Base-by-base conservation (phyloP, 441 rosid genomes). In the Brassica hybrid region DNA sequence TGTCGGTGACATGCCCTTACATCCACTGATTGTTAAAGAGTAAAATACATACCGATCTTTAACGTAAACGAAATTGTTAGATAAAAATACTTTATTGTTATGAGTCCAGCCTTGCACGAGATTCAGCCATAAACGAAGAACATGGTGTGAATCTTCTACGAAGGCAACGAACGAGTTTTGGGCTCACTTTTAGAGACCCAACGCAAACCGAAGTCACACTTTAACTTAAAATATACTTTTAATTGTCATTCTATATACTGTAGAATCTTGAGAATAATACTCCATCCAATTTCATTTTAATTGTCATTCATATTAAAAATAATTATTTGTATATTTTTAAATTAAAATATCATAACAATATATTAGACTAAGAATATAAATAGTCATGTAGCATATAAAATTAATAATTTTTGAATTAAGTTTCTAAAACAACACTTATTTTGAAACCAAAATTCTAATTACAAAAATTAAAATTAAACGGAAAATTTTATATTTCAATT, bases 151-250 rank as follows among this genome's bases (percentile, higher is more conserved):
- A 65, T 71, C 76, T 63, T 71, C 75, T 41, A 71, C 67, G 61
- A 71, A 71, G 76, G 80, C 67, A 77, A 77, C 66, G 76, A 70
- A 71, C 76, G 52, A 76, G 80, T 71, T 70, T 69, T 57, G 3
- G 52, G n/a, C 63, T 65, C 52, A 41, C 14, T 13, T 56, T 30
- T 18, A 19, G 72, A 41, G 64, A 77, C 67, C 67, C 67, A 71
- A 58, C 45, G 61, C 38, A 57, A 57, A 65, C 10, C 67, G 27
- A 71, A 71, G 61, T 77, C 67, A 71, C 23, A 0, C 2, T 41
- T 56, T 27, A 2, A 59, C n/a, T 18, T 57, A 18, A 69, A 57
- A 17, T 52, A 54, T 69, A 52, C 5, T 70, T 21, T 21, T 2
- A 21, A 21, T 21, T 21, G 23, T 21, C 23, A 21, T 21, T 21